These are phyloP conservation scores for Apiotrichum sp. DNA, from an alignment of 1,284 basidiomycete genomes.

Conservation along the genomic window DNA sequence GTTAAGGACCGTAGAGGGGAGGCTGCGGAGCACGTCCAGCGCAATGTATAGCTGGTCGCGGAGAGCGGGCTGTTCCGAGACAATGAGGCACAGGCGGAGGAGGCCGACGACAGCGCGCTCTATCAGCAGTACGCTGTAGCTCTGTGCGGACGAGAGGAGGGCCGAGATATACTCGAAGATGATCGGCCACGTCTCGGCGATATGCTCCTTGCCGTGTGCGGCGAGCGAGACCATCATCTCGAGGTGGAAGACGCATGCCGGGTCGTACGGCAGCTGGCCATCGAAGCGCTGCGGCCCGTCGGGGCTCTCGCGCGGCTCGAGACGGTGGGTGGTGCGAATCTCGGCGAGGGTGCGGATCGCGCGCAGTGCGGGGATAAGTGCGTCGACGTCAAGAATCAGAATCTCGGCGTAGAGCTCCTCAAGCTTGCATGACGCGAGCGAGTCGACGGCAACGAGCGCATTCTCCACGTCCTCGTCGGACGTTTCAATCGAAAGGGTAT, in stretches of 20 bases:
- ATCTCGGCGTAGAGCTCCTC: conserved; percentile 93
- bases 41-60: conserved; percentile 91
- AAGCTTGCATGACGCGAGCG: conserved; percentile 84
- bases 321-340: conserved; percentile 31
- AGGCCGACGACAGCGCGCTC: conserved; percentile 94
- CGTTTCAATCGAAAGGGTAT: conserved; percentile 63
- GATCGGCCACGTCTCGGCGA: conserved; percentile 86
- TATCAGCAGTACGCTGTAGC: conserved; percentile 82
- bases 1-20: conserved; percentile 70
- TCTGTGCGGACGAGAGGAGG: conserved; percentile 66
- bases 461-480: conserved; percentile 87
- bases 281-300: conserved; percentile 46
- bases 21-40: conserved; percentile 75
- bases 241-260: conserved; percentile 84
- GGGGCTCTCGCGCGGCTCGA: conserved; percentile 52
- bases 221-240: conserved; percentile 90
- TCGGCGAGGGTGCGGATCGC: conserved; percentile 87
- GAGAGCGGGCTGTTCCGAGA: conserved; percentile 66
- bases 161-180: conserved; percentile 85
- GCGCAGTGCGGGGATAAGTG: conserved; percentile 72
- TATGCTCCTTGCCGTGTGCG: conserved; percentile 64
- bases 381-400: conserved; percentile 69
- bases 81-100: conserved; percentile 68
- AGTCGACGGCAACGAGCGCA: conserved; percentile 91
- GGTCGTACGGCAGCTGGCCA: conserved; percentile 75